These are phyloP conservation scores for Penicillium sp. DNA, from an alignment of 2,329 filamentous ascomycete species.

Conservation along the genomic window DNA sequence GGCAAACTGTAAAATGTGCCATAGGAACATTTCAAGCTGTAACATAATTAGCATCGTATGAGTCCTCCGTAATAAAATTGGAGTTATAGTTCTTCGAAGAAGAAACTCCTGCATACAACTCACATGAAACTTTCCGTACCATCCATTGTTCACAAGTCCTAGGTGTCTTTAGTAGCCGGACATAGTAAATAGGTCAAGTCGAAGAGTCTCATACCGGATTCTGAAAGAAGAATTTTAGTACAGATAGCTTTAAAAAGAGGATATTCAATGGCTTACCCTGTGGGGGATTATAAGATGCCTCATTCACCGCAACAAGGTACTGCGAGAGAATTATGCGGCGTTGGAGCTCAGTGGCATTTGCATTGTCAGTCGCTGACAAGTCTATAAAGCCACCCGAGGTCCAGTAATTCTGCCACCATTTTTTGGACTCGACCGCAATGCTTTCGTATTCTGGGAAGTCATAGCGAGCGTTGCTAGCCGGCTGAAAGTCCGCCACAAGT, in stretches of 20 bases:
- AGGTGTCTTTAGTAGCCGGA: background rate
- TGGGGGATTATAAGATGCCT: constrained; percentile 5
- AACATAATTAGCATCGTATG: background rate
- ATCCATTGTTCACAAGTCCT: constrained; percentile 12
- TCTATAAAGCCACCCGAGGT: constrained; percentile 55
- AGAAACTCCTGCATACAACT: background rate
- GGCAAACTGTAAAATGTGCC: constrained; percentile 9
- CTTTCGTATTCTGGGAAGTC: background rate
- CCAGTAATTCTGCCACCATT: constrained; percentile 56
- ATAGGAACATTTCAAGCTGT: constrained; percentile 9
- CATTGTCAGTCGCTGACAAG: constrained; percentile 41
- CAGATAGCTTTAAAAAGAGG: background rate
- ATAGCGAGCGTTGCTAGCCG: background rate
- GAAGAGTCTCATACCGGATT: background rate
- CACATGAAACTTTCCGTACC: constrained; percentile 13
- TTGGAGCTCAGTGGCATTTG: constrained; percentile 52
- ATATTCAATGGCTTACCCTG: constrained; percentile 2
- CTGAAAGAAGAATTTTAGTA: background rate
- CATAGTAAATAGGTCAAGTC: background rate
- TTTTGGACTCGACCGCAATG: constrained; percentile 25
- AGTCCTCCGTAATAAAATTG: too few species aligned
- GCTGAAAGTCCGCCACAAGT: background rate
- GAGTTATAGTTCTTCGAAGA: too few species aligned
- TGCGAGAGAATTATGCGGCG: constrained; percentile 56
- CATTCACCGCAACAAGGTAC: constrained; percentile 55